Evolutionary conservation across 768 basidiomycete species (phyloP), one percentile per base, ranked within the genome.

Genomic region (Boletus rubropictus): DNA sequence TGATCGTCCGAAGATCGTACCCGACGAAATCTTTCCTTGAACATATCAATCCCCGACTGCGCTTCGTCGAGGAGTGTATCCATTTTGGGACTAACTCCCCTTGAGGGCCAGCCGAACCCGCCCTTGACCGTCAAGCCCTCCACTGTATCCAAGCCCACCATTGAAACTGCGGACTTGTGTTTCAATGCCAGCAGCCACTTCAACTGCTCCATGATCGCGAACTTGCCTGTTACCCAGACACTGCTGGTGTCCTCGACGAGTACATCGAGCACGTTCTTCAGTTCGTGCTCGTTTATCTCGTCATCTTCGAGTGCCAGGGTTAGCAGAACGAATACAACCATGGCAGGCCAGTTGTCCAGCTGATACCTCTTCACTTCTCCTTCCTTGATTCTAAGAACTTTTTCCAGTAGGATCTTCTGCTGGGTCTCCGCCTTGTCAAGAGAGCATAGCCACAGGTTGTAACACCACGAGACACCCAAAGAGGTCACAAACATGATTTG

Each of bases 381-480:
- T 17, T 3, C 22, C 15, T 25, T 15, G 35, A 52, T 24, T 4
- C 21, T 31, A 11, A 52, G 44, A 39, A 52, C 45, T 0, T 7
- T 29, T 29, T 34, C 22, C 7, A 41, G n/a, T 5, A 52, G 21
- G 5, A 52, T 50, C 11, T 44, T 5, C 11, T 45, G 34, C 51
- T 65, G 53, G 14, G 48, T 29, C 18, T 34, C 14, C 1, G 45
- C 44, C 35, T 60, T 59, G 32, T 74, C 69, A 64, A 74, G 48
- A 7, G 56, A 53, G 17, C 63, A 63, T 11, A 67, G 35, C 48
- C 51, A 66, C 0, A 60, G 49, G 32, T 65, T 67, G 39, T 67
- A 65, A 10, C 45, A 47, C 66, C 66, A 67, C 12, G 66, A 67
- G 28, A 57, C 57, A 18, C 44, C 58, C 11, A 66, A 51, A 1